Conservation (phyloP, 371 early-diverging fungal species). For the Mortierella sp. region DNA sequence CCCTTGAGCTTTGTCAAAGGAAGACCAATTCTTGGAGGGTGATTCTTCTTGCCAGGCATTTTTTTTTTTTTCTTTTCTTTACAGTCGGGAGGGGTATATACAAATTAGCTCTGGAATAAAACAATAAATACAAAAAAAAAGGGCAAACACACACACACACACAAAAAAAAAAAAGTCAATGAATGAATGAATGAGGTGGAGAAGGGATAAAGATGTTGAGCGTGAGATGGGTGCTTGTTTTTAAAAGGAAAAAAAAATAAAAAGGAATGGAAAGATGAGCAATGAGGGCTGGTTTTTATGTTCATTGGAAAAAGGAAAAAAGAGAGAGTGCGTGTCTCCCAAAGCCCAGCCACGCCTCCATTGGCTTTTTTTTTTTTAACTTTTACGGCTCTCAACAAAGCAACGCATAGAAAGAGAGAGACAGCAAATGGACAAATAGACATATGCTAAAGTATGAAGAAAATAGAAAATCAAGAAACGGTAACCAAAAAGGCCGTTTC, state of each 20-base stretch:
- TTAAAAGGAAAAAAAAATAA: no score
- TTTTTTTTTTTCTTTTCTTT: background rate
- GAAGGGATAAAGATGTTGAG: no score
- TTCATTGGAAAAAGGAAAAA: background rate
- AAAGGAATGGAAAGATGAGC: background rate
- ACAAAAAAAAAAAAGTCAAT: background rate
- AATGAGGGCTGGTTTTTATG: constrained; percentile 7
- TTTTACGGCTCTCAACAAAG: background rate
- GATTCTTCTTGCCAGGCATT: constrained; percentile 35
- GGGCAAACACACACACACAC: no score
- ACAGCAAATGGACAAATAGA: no score
- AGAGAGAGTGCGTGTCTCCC: background rate
- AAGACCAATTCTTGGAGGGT: constrained; percentile 36
- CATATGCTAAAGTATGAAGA: no score
- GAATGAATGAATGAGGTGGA: background rate
- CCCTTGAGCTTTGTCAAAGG: constrained; percentile 50
- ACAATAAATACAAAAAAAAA: background rate
- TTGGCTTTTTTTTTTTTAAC: background rate
- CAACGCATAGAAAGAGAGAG: background rate
- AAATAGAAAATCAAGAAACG: no score
- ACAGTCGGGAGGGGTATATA: background rate
- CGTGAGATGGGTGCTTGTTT: no score
- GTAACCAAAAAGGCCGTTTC: no score
- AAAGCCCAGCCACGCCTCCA: constrained; percentile 8
- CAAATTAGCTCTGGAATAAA: background rate